Conservation (phyloP, 2,329 filamentous ascomycete genomes). For the Exophiala phaeomuriformis region DNA sequence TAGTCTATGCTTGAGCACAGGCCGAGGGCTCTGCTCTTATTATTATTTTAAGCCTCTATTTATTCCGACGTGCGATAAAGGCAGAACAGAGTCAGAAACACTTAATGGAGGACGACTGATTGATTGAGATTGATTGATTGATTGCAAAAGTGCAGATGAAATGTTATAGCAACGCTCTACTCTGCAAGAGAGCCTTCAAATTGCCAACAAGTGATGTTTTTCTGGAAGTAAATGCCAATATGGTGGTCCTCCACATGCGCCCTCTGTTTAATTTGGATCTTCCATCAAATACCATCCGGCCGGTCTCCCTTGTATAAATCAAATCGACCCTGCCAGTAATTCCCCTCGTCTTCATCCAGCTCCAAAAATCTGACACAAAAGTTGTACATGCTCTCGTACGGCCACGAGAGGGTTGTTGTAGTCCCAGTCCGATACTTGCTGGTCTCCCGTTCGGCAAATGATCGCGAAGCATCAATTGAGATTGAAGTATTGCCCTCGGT, state of each 20-base stretch:
- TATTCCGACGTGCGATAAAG: too few relatives aligned
- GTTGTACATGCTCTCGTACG: conserved; percentile 8
- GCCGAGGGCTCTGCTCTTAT: too few relatives aligned
- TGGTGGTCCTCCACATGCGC: background rate
- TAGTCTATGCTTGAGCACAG: too few relatives aligned
- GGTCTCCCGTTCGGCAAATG: conserved; percentile 11
- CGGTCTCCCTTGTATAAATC: conserved; percentile 11
- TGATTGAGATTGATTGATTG: too few relatives aligned
- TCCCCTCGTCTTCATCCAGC: conserved; percentile 6
- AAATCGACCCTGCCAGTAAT: conserved; percentile 16
- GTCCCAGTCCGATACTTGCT: conserved; percentile 9
- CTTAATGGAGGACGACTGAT: too few relatives aligned
- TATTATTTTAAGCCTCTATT: too few relatives aligned
- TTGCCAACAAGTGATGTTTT: too few relatives aligned
- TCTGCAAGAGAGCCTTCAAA: too few relatives aligned
- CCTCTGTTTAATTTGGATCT: background rate
- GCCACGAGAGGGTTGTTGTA: conserved; percentile 3
- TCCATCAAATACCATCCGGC: background rate
- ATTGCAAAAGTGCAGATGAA: too few relatives aligned
- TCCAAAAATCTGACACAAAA: conserved; percentile 17
- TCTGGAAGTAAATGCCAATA: background rate
- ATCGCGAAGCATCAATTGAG: background rate
- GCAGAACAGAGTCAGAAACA: too few relatives aligned
- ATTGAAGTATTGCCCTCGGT: background rate
- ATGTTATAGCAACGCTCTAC: too few relatives aligned